phyloP scores from a whole-genome alignment of 1,284 basidiomycete genomes.

The Vanrija humicola region DNA sequence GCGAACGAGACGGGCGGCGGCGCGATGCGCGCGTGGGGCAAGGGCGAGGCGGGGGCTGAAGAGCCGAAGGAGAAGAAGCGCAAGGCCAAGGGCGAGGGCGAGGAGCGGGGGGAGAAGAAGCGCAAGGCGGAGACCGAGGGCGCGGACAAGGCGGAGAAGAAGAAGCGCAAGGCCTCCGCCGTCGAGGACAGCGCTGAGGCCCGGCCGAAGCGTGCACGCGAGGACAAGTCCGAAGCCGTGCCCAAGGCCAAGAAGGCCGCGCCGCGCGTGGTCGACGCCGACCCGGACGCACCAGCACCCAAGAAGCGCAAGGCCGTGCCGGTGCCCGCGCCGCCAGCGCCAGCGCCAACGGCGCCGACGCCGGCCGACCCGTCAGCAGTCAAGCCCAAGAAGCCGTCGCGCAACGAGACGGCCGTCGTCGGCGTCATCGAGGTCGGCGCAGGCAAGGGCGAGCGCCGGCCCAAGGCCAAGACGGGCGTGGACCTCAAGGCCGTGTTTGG shows the following conservation, averaged over 20 bases:
- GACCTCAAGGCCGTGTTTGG: slow-evolving; percentile 23
- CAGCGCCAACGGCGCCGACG: not conserved
- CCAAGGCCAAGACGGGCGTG: slow-evolving; percentile 11
- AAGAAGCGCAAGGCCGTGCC: slow-evolving; percentile 1
- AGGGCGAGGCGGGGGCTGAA: not conserved
- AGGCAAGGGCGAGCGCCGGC: not conserved
- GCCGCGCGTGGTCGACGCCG: not conserved
- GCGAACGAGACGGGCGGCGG: slow-evolving; percentile 24
- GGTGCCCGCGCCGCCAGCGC: not conserved
- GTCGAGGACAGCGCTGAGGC: not conserved
- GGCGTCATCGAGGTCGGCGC: slow-evolving; percentile 24
- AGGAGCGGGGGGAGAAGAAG: slow-evolving; percentile 1
- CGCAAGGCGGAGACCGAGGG: not conserved
- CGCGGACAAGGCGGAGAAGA: slow-evolving; percentile 3
- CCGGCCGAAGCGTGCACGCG: not conserved
- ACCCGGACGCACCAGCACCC: not conserved
- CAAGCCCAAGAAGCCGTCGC: slow-evolving; percentile 7
- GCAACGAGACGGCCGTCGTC: slow-evolving; percentile 25
- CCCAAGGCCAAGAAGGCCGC: not conserved
- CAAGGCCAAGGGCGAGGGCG: not conserved
- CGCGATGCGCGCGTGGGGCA: slow-evolving; percentile 38
- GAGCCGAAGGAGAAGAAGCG: slow-evolving; percentile 3
- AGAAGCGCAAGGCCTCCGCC: not conserved
- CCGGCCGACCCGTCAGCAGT: slow-evolving; percentile 4
- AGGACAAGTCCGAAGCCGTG: not conserved